Percentiles rank a stretch among this genome's conserved stretches.
These are phyloP conservation scores for Sanguinoderma infundibulare DNA, from an alignment of 1,284 basidiomycete genomes.

Conservation along the genomic window DNA sequence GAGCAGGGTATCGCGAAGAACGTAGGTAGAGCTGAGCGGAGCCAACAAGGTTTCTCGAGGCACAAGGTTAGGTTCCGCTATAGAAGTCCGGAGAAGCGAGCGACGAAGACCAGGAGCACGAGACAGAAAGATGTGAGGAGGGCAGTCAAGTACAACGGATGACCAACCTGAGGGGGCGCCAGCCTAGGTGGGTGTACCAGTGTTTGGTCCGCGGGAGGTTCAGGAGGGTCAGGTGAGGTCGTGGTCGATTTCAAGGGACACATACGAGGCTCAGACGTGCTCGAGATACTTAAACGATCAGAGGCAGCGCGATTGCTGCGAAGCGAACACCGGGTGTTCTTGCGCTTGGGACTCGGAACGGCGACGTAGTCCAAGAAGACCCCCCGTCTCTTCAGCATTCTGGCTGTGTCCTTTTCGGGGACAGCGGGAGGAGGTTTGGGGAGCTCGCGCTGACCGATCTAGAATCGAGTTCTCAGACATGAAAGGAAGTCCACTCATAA, in stretches of 20 bases:
- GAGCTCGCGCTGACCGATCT: neutral
- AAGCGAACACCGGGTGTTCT: neutral
- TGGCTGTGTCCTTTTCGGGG: neutral
- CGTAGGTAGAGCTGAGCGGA: neutral
- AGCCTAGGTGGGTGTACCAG: neutral
- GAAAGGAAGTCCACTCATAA: neutral
- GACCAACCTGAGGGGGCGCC: neutral
- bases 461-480: neutral
- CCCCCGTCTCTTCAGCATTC: neutral
- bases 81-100: neutral
- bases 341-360: neutral
- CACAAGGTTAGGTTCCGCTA: neutral
- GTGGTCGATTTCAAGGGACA: neutral
- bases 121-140: neutral
- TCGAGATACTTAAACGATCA: neutral
- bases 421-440: no score
- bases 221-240: neutral
- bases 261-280: neutral
- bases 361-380: neutral
- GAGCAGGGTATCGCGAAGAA: neutral
- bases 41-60: neutral
- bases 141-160: neutral
- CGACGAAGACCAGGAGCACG: neutral
- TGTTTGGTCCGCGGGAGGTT: neutral
- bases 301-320: neutral